Conservation (phyloP, 148 eudicot species). For the Talinum fruticosum region DNA sequence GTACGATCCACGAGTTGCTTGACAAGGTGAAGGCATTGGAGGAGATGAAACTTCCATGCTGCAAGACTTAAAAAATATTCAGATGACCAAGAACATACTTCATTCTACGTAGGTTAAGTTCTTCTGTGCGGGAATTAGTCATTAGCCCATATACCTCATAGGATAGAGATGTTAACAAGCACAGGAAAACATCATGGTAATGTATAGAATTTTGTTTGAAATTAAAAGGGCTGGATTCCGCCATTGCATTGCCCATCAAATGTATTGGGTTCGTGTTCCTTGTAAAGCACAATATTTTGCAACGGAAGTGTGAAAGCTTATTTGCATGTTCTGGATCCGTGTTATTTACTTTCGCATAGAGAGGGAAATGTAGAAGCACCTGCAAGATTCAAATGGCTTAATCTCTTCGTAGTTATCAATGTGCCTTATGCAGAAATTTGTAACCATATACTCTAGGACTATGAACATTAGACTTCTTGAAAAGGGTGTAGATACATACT, state of each 20-base stretch:
- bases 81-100: background rate
- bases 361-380: background rate
- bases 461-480: background rate
- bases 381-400: background rate
- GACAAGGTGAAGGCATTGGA: slow-evolving; percentile 34
- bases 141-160: background rate
- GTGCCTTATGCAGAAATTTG: background rate
- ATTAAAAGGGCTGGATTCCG: background rate
- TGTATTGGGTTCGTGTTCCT: background rate
- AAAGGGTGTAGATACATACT: background rate
- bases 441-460: background rate
- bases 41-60: slow-evolving; percentile 1
- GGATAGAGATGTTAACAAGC: background rate
- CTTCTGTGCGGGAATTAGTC: slow-evolving; percentile 1
- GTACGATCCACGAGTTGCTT: slow-evolving; percentile 39
- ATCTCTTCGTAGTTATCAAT: background rate
- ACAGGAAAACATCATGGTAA: background rate
- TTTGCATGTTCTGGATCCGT: background rate
- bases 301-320: background rate
- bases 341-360: background rate
- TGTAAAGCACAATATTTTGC: background rate
- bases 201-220: background rate
- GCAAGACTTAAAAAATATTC: slow-evolving; percentile 19
- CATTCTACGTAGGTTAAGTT: background rate
- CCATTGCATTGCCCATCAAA: background rate